Conservation (phyloP, 495 filamentous ascomycete genomes). For the Aspergillus sclerotioniger region DNA sequence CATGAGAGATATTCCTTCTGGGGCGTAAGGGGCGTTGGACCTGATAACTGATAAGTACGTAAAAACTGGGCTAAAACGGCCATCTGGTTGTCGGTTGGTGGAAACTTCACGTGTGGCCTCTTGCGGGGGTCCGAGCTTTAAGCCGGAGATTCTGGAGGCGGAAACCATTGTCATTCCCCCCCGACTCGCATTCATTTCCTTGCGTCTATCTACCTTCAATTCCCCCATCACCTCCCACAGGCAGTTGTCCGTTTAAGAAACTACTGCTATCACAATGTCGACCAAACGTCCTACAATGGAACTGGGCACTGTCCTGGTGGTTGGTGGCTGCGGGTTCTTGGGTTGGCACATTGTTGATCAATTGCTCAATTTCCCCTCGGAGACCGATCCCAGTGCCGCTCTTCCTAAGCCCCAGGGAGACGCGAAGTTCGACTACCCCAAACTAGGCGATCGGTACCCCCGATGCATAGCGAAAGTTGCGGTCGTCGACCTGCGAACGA, state of each 20-base stretch:
- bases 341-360: slow-evolving; percentile 60
- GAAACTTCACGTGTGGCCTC: slow-evolving; percentile 3
- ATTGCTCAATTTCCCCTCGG: slow-evolving; percentile 52
- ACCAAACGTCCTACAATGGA: slow-evolving; percentile 35
- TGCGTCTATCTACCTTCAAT: slow-evolving; percentile 19
- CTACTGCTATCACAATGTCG: slow-evolving; percentile 29
- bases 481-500: slow-evolving; percentile 83
- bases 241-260: slow-evolving; percentile 4
- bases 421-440: slow-evolving; percentile 41
- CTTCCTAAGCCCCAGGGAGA: slow-evolving; percentile 40
- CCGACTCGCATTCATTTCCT: slow-evolving; percentile 3
- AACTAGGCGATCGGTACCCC: slow-evolving; percentile 41
- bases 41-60: no score
- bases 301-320: slow-evolving; percentile 51
- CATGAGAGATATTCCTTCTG: no score
- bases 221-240: slow-evolving; percentile 1
- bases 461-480: slow-evolving; percentile 57
- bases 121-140: slow-evolving; percentile 9
- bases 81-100: background rate
- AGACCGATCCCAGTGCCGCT: slow-evolving; percentile 43
- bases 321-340: slow-evolving; percentile 59
- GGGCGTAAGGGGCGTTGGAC: no score
- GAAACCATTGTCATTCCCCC: slow-evolving; percentile 1
- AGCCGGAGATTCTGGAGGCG: slow-evolving; percentile 15
- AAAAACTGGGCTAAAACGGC: no score